These are phyloP conservation scores for Trichoderma reesei DNA, from an alignment of 495 filamentous ascomycete species.

Conservation along the genomic window DNA sequence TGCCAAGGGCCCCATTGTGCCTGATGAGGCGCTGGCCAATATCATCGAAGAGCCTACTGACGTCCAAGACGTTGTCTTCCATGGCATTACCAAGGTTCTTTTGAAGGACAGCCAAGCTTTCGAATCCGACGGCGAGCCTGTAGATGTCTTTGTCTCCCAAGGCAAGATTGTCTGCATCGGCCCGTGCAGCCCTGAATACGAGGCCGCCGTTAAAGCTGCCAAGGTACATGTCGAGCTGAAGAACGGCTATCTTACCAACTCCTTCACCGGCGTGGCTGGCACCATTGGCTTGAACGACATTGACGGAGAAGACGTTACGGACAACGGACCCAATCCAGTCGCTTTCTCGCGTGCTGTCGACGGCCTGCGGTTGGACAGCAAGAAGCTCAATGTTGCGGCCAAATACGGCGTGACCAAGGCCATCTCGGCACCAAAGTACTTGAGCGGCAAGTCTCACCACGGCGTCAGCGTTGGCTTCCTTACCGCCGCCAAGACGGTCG, in stretches of 20 bases:
- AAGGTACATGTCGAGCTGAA: conserved; percentile 34
- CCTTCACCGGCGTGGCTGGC: conserved; percentile 44
- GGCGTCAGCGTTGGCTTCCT: conserved; percentile 39
- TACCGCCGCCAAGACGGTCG: conserved; percentile 25
- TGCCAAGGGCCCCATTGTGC: conserved; percentile 17
- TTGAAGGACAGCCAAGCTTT: conserved; percentile 14
- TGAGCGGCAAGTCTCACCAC: conserved; percentile 26
- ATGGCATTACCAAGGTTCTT: conserved; percentile 35
- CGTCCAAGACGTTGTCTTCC: conserved; percentile 35
- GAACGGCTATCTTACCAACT: conserved; percentile 46
- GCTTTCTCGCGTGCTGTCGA: conserved; percentile 38
- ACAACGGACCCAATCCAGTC: conserved; percentile 29
- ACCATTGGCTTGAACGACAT: conserved; percentile 49
- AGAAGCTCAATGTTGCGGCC: conserved; percentile 33
- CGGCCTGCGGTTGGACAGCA: conserved; percentile 33
- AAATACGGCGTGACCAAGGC: conserved; percentile 38
- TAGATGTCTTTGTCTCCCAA: conserved; percentile 32
- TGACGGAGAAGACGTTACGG: conserved; percentile 38
- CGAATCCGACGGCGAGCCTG: conserved; percentile 12
- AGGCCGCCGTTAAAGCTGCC: conserved; percentile 19
- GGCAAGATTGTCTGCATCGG: conserved; percentile 43
- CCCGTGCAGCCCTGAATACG: conserved; percentile 28
- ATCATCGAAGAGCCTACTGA: conserved; percentile 26
- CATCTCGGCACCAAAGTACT: conserved; percentile 33
- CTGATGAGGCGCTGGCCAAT: conserved; percentile 20